Conservation (phyloP, 495 filamentous ascomycete genomes). For the Recurvomyces mirabilis region DNA sequence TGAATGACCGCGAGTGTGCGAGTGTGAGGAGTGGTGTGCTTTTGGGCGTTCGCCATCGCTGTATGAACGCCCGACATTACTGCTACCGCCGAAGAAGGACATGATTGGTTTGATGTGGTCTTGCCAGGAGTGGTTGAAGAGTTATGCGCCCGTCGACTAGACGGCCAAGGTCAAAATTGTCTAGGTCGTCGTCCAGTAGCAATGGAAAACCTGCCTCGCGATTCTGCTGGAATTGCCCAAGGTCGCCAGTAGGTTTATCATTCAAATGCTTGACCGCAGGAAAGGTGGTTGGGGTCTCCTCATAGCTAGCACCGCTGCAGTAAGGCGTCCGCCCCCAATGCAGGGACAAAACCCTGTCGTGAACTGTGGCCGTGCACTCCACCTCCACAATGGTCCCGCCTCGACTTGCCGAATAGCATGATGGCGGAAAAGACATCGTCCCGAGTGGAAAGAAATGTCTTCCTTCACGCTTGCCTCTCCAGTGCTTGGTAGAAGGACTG, state of each 20-base stretch:
- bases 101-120: slow-evolving; percentile 7
- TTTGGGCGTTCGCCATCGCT: slow-evolving; percentile 10
- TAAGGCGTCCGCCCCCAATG: background rate
- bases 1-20: slow-evolving; percentile 12
- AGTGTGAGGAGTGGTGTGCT: slow-evolving; percentile 8
- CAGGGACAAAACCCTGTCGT: background rate
- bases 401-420: background rate
- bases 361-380: background rate
- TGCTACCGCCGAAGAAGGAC: slow-evolving; percentile 19
- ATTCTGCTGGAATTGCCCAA: too few species aligned
- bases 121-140: background rate
- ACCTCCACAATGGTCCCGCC: background rate
- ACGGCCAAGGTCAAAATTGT: background rate
- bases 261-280: too few species aligned
- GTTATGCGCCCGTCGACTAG: too few species aligned
- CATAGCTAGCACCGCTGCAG: background rate
- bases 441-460: too few species aligned
- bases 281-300: slow-evolving; percentile 1
- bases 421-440: too few species aligned
- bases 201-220: too few species aligned
- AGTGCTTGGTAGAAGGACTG: too few species aligned
- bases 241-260: too few species aligned
- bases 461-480: too few species aligned
- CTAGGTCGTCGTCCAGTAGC: background rate
- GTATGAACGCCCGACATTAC: slow-evolving; percentile 18